Base-by-base conservation (phyloP, 2,329 filamentous ascomycete genomes). In the Sarocladiaceae sp. region DNA sequence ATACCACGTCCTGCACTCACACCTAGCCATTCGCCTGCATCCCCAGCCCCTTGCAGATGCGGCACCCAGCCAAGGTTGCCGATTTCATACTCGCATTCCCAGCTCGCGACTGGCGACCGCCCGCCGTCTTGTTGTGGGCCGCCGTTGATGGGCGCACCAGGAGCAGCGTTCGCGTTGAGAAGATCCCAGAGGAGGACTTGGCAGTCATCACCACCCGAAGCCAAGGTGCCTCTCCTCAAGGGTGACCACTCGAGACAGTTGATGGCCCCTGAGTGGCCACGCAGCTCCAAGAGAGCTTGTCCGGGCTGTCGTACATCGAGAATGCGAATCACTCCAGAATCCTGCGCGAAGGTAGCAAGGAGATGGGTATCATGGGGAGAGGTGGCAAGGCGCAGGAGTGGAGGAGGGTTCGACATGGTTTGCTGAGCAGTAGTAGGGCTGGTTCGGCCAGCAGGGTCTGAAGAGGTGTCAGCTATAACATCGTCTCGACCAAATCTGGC, bases 161-260 rank as follows among this genome's bases (percentile, higher is more conserved):
- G 13, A 9, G 19, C 20, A 3, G 45, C 44, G 63, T 68, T 58
- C 55, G 61, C 59, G 48, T 85, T 91, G 51, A 96, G 74, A 9
- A 98, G 72, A 63, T 98, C 93, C 93, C 93, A 98, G 13, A 96
- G 74, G 24, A 97, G 73, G 2, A 97, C 91, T 53, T 93, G 79
- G 51, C 82, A 91, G 63, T 98, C 93, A 57, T 98, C 93, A 5
- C 76, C 93, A 26, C 93, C 93, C 1, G 88, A 95, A 13, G 91
- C 91, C 15, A 98, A 78, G 52, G 90, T 85, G 19, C 93, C 93
- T 55, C 93, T 78, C 47, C 90, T 79, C 45, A 81, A 78, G 0
- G 89, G 91, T 7, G 88, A 95, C 93, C 93, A 98, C 67, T 98
- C 93, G 47, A 97, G 85, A 57, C 86, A 93, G 66, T 95, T 97